phyloP scores from a whole-genome alignment of 1,139 yeast genomes.

The Kodamaea plutei region DNA sequence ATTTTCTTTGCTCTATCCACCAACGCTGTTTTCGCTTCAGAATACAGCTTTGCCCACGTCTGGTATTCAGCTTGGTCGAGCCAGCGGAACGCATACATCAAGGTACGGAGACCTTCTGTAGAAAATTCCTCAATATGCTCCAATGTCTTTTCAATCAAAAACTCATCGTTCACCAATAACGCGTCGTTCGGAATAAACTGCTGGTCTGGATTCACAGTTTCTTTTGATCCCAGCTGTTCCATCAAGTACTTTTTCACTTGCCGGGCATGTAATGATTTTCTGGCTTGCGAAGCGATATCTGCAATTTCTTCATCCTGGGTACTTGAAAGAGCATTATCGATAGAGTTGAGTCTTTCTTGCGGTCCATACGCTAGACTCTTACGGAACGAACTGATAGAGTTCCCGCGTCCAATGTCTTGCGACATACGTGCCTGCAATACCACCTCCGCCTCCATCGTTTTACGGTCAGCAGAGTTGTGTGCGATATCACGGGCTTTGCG shows the following conservation, averaged over 20 bases:
- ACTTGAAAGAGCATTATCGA: conserved; percentile 55
- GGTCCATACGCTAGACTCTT: conserved; percentile 19
- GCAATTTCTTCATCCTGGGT: conserved; percentile 55
- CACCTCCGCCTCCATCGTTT: conserved; percentile 75
- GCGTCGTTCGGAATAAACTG: conserved; percentile 53
- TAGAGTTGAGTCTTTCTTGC: conserved; percentile 31
- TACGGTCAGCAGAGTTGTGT: conserved; percentile 58
- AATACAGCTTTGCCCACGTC: conserved; percentile 63
- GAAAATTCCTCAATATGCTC: conserved; percentile 93
- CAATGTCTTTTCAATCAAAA: conserved; percentile 74
- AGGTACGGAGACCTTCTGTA: conserved; percentile 88
- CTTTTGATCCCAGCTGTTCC: conserved; percentile 13
- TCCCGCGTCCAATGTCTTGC: conserved; percentile 27
- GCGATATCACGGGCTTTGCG: conserved; percentile 61
- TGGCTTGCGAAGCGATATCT: conserved; percentile 54
- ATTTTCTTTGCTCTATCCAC: conserved; percentile 61
- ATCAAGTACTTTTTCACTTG: conserved; percentile 55
- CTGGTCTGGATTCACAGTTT: background rate
- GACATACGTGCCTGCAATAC: conserved; percentile 52
- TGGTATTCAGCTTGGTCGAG: conserved; percentile 55
- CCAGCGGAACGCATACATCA: conserved; percentile 79
- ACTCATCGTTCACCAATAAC: conserved; percentile 69
- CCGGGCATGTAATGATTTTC: conserved; percentile 61
- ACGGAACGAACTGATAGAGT: conserved; percentile 29
- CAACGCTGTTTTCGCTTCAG: conserved; percentile 74